phyloP scores from a whole-genome alignment of 73 alveolate genomes.

The Blepharisma japonicum region DNA sequence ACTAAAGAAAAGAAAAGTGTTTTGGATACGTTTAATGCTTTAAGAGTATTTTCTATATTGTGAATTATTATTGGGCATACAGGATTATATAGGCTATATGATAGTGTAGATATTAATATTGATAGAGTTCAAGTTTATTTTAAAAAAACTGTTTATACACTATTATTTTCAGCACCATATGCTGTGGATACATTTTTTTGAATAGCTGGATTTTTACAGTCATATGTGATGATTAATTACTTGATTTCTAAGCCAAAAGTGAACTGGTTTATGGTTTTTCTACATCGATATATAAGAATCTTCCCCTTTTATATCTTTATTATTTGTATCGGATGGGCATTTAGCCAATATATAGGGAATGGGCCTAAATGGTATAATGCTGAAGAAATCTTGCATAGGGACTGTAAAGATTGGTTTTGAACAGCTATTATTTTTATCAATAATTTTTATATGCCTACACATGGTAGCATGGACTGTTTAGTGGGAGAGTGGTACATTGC shows the following conservation, averaged over 20 bases:
- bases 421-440: not conserved
- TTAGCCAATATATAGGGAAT: not conserved
- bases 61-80: not conserved
- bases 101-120: not conserved
- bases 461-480: not conserved
- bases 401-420: not conserved
- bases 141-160: not conserved
- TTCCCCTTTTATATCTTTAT: not conserved
- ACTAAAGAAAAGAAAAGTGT: not conserved
- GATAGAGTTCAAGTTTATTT: not conserved
- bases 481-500: not conserved
- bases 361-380: not conserved
- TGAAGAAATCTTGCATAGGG: conserved; percentile 3
- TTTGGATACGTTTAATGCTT: not conserved
- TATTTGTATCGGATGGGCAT: not conserved
- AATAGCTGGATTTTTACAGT: not conserved
- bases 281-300: not conserved
- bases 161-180: not conserved
- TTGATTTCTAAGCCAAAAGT: not conserved
- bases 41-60: not conserved
- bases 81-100: not conserved
- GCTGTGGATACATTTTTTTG: conserved; percentile 25
- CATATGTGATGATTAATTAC: not conserved
- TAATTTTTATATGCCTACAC: not conserved
- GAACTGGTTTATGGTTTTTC: not conserved